A percentile compares a stretch with the other conserved stretches of the same genome.
These are phyloP conservation scores for Cutaneotrichosporon cavernicola DNA, from an alignment of 1,284 basidiomycete genomes.

Conservation along the genomic window DNA sequence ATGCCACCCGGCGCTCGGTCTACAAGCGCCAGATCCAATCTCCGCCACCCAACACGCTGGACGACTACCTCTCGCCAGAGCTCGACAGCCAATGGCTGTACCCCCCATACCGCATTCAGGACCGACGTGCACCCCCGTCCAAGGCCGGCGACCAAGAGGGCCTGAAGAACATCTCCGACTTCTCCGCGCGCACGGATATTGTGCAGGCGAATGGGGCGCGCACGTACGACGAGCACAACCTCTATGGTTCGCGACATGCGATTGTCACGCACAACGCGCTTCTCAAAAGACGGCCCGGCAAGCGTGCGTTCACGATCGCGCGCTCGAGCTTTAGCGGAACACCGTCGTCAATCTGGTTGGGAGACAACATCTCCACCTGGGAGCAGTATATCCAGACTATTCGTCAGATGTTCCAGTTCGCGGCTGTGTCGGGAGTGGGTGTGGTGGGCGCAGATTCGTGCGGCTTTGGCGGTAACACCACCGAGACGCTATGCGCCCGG, in stretches of 20 bases:
- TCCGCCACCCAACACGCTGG: constrained; percentile 12
- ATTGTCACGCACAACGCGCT: constrained; percentile 63
- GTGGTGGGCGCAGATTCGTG: constrained; percentile 73
- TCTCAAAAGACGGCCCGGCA: constrained; percentile 61
- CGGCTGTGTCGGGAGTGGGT: constrained; percentile 20
- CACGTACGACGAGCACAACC: constrained; percentile 65
- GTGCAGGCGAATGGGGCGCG: constrained; percentile 63
- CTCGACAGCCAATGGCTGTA: constrained; percentile 35
- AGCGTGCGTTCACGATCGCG: constrained; percentile 66
- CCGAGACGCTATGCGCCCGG: constrained; percentile 75
- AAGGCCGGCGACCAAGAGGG: constrained; percentile 23
- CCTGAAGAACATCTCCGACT: constrained; percentile 35
- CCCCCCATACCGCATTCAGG: constrained; percentile 31
- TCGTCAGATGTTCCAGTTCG: constrained; percentile 23
- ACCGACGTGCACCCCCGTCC: constrained; percentile 30
- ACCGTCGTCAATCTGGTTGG: constrained; percentile 62
- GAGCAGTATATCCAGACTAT: constrained; percentile 33
- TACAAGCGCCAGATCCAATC: constrained; percentile 1
- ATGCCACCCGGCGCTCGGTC: constrained; percentile 1
- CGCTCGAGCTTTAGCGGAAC: constrained; percentile 68
- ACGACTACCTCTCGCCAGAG: constrained; percentile 27
- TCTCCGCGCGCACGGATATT: constrained; percentile 55
- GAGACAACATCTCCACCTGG: constrained; percentile 65
- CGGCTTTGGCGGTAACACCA: constrained; percentile 62
- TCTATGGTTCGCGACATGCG: constrained; percentile 72